These are phyloP conservation scores for Pestalotiopsis sp. DNA, from an alignment of 2,329 filamentous ascomycete species.

Conservation along the genomic window DNA sequence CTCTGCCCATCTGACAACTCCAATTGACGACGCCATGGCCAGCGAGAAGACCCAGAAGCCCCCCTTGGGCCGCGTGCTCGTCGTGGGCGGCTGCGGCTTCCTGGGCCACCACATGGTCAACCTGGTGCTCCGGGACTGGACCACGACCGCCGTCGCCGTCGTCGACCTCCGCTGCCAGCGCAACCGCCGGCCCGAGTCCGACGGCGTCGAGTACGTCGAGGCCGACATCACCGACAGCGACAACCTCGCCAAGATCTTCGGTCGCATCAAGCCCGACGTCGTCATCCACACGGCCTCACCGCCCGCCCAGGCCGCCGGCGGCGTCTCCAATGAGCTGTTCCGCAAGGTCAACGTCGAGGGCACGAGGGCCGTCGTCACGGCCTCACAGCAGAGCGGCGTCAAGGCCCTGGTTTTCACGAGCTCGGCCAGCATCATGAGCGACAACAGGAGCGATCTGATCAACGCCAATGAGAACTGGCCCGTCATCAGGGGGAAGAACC, in stretches of 20 bases:
- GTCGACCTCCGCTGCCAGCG: constrained; percentile 72
- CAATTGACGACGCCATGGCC: constrained; percentile 8
- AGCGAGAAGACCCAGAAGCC: constrained; percentile 30
- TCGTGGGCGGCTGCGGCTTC: constrained; percentile 84
- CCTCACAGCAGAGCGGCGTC: constrained; percentile 70
- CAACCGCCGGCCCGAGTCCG: constrained; percentile 63
- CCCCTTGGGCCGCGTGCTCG: constrained; percentile 69
- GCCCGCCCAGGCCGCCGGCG: constrained; percentile 53
- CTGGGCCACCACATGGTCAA: constrained; percentile 82
- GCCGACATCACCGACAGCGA: constrained; percentile 75
- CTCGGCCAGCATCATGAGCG: constrained; percentile 83
- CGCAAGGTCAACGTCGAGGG: constrained; percentile 87
- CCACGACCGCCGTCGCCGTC: constrained; percentile 62
- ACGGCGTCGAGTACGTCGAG: constrained; percentile 69
- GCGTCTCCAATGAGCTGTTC: constrained; percentile 64
- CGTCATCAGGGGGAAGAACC: constrained; percentile 69
- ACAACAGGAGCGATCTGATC: constrained; percentile 76
- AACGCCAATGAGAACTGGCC: constrained; percentile 87
- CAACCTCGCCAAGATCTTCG: constrained; percentile 65
- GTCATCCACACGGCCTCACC: constrained; percentile 92
- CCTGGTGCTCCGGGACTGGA: constrained; percentile 66
- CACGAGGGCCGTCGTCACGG: constrained; percentile 76
- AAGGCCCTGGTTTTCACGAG: constrained; percentile 89
- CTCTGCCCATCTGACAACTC: neutral
- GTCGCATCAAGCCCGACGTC: constrained; percentile 71